Conservation (phyloP, 139 green algal species). For the Edaphochlamys debaryana region DNA sequence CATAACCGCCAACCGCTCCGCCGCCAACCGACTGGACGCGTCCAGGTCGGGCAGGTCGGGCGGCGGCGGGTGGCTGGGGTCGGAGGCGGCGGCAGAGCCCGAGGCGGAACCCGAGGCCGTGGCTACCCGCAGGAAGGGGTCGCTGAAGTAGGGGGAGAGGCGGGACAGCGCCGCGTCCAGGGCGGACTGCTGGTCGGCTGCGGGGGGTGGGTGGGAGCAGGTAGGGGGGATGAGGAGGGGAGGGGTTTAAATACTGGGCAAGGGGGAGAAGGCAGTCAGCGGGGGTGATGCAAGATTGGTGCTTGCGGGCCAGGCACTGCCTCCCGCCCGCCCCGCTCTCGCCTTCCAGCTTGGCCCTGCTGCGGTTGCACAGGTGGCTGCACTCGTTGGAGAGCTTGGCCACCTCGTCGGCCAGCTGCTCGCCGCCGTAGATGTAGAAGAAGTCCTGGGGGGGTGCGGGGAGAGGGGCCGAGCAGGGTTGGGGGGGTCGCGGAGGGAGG, state of each 20-base stretch:
- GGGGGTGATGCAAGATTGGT: too few species aligned
- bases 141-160: constrained; percentile 45
- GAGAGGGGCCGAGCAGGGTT: too few species aligned
- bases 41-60: constrained; percentile 4
- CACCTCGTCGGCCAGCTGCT: constrained; percentile 59
- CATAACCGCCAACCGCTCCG: constrained; percentile 14
- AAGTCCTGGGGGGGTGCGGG: constrained; percentile 35
- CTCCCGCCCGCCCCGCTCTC: not conserved
- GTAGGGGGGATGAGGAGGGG: too few species aligned
- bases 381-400: constrained; percentile 55
- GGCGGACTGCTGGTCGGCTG: constrained; percentile 43
- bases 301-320: too few species aligned
- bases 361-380: constrained; percentile 41
- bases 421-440: constrained; percentile 57
- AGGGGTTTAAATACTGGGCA: too few species aligned
- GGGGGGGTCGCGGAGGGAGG: too few species aligned
- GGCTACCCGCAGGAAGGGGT: not conserved
- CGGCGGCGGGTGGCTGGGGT: too few species aligned
- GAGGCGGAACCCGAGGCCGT: not conserved
- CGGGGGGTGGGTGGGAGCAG: not conserved
- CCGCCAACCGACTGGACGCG: not conserved
- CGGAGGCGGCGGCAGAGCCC: not conserved
- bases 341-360: constrained; percentile 41
- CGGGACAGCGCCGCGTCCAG: constrained; percentile 32
- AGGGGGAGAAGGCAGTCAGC: too few species aligned